These are phyloP conservation scores for Neurospora sp. DNA, from an alignment of 495 filamentous ascomycete genomes.

Conservation along the genomic window DNA sequence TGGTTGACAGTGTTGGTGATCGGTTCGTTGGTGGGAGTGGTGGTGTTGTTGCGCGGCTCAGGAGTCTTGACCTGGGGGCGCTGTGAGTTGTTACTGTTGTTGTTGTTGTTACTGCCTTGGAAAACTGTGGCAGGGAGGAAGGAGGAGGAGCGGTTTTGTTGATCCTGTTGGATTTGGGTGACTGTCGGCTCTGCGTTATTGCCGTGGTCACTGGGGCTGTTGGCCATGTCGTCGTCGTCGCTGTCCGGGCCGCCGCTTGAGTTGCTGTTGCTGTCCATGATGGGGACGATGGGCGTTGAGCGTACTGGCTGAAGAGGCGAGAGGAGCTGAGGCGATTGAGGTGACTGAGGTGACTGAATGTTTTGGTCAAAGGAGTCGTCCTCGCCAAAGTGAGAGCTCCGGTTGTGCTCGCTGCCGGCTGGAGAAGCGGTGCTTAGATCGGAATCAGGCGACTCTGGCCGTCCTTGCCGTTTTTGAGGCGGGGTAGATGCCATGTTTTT, in stretches of 20 bases:
- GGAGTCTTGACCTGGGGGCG: conserved; percentile 20
- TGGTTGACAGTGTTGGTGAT: conserved; percentile 16
- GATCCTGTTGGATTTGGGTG: neutral
- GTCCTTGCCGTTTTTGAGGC: neutral
- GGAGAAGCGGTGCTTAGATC: neutral
- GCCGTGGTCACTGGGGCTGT: neutral
- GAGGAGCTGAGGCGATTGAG: neutral
- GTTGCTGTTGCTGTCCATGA: neutral
- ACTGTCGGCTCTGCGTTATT: neutral
- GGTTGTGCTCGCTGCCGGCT: neutral
- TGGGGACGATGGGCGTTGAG: neutral
- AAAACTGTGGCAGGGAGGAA: neutral
- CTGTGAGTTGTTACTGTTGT: neutral
- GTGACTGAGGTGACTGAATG: neutral
- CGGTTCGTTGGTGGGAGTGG: conserved; percentile 13
- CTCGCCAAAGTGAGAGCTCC: neutral
- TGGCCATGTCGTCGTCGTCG: neutral
- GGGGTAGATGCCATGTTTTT: neutral
- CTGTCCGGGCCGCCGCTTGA: neutral
- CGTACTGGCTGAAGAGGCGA: neutral
- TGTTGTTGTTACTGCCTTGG: neutral
- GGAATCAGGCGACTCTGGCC: neutral
- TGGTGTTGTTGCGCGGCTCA: conserved; percentile 16
- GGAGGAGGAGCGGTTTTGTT: neutral
- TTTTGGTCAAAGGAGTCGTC: neutral